Percentiles rank a stretch among this genome's conserved stretches.
These are phyloP conservation scores for Macrophomina pseudophaseolina DNA, from an alignment of 2,329 filamentous ascomycete species.

Conservation along the genomic window DNA sequence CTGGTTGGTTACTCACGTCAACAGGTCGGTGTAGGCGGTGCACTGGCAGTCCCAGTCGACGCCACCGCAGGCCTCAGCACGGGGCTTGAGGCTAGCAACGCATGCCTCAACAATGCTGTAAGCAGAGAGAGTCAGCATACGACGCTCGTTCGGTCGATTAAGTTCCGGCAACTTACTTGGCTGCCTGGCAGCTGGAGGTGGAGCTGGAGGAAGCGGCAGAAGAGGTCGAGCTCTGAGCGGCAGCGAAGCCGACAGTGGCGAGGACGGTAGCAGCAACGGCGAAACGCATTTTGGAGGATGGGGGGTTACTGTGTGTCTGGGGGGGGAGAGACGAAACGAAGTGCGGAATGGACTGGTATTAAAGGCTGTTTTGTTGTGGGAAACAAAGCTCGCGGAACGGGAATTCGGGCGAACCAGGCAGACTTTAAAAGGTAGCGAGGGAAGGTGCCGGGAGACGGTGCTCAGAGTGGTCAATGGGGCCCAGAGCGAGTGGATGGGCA, in stretches of 20 bases:
- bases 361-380: not conserved
- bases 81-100: slow-evolving; percentile 46
- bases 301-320: not conserved
- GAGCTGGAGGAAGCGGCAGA: slow-evolving; percentile 1
- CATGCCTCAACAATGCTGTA: slow-evolving; percentile 59
- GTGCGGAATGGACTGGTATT: not conserved
- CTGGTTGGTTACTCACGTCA: slow-evolving; percentile 49
- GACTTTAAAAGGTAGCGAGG: not conserved
- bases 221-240: slow-evolving; percentile 26
- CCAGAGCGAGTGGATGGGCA: slow-evolving; percentile 23
- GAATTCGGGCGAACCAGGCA: not conserved
- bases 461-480: not conserved
- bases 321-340: not conserved
- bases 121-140: not conserved
- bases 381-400: not conserved
- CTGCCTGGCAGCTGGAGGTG: slow-evolving; percentile 38
- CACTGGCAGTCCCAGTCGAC: slow-evolving; percentile 65
- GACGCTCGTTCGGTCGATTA: not conserved
- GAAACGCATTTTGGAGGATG: slow-evolving; percentile 24
- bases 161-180: slow-evolving; percentile 42
- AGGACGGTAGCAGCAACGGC: slow-evolving; percentile 17
- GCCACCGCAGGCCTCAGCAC: slow-evolving; percentile 49
- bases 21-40: slow-evolving; percentile 57
- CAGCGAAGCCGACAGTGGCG: slow-evolving; percentile 27
- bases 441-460: not conserved